Evolutionary conservation across 306 rosid species (phyloP).

Genomic region (Adenanthera pavonina): DNA sequence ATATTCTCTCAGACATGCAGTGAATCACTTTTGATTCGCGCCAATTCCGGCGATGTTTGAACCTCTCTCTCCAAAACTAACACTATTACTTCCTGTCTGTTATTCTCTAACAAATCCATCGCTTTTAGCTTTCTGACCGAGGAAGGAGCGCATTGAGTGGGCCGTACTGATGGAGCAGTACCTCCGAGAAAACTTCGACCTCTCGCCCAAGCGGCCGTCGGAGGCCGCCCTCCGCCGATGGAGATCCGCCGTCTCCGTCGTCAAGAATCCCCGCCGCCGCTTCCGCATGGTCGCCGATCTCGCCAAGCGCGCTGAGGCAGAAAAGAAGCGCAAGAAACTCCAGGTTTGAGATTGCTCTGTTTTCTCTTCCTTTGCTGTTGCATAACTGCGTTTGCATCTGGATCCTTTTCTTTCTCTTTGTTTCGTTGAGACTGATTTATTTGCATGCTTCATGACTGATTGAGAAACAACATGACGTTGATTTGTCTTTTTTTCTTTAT

Average conservation of each 20-base stretch:
- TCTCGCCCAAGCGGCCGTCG: slow-evolving; percentile 65
- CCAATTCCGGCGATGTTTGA: slow-evolving; percentile 20
- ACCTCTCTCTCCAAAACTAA: neutral
- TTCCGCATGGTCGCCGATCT: slow-evolving; percentile 95
- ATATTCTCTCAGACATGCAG: neutral
- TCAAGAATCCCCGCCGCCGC: slow-evolving; percentile 90
- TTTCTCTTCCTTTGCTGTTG: neutral
- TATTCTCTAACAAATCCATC: neutral
- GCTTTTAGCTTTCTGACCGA: neutral
- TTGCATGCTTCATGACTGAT: neutral
- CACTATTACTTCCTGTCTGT: neutral
- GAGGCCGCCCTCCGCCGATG: slow-evolving; percentile 70
- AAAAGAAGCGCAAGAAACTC: slow-evolving; percentile 57
- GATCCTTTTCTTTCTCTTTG: too few species aligned
- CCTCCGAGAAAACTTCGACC: slow-evolving; percentile 68
- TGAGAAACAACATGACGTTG: neutral
- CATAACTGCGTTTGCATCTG: neutral
- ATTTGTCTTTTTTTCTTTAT: neutral
- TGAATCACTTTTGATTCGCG: neutral
- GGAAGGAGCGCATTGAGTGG: neutral
- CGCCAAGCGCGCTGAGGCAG: slow-evolving; percentile 76
- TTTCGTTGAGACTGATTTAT: neutral
- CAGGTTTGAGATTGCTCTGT: slow-evolving; percentile 52
- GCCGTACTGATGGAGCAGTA: slow-evolving; percentile 60
- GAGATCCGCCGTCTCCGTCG: slow-evolving; percentile 84